A percentile compares a stretch with the other conserved stretches of the same genome.
Conservation (phyloP, 1,139 yeast genomes). For the Candida mesenterica region DNA sequence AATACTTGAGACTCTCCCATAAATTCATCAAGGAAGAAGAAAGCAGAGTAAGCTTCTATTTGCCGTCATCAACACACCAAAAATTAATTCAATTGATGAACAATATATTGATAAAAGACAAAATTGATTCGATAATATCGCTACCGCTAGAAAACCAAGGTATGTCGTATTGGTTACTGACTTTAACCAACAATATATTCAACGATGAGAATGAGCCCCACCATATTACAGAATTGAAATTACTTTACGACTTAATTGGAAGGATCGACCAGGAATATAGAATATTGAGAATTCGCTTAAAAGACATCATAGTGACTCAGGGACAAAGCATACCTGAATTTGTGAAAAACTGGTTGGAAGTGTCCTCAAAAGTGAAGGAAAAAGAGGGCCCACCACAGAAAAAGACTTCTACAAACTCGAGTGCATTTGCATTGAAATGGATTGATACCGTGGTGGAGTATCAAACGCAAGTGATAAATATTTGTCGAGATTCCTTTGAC, state of each 20-base stretch:
- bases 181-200: conserved; percentile 23
- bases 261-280: conserved; percentile 55
- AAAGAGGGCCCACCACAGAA: conserved; percentile 19
- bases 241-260: conserved; percentile 50
- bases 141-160: conserved; percentile 55
- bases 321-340: conserved; percentile 32
- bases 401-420: conserved; percentile 33
- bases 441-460: conserved; percentile 56
- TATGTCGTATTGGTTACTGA: conserved; percentile 52
- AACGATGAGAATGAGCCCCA: conserved; percentile 16
- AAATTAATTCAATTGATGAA: conserved; percentile 58
- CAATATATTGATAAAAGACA: conserved; percentile 59
- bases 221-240: conserved; percentile 31
- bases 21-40: conserved; percentile 60
- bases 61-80: conserved; percentile 55
- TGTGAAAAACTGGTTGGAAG: conserved; percentile 22
- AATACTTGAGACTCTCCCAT: conserved; percentile 54
- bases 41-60: conserved; percentile 50
- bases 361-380: conserved; percentile 15
- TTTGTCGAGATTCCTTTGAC: conserved; percentile 49
- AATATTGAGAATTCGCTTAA: conserved; percentile 50
- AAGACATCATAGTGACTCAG: conserved; percentile 44
- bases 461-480: conserved; percentile 50
- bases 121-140: conserved; percentile 46
- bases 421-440: conserved; percentile 69